Percentiles rank a stretch among this genome's conserved stretches.
These are phyloP conservation scores for Corymbia citriodora DNA, from an alignment of 441 rosid species.

Conservation along the genomic window DNA sequence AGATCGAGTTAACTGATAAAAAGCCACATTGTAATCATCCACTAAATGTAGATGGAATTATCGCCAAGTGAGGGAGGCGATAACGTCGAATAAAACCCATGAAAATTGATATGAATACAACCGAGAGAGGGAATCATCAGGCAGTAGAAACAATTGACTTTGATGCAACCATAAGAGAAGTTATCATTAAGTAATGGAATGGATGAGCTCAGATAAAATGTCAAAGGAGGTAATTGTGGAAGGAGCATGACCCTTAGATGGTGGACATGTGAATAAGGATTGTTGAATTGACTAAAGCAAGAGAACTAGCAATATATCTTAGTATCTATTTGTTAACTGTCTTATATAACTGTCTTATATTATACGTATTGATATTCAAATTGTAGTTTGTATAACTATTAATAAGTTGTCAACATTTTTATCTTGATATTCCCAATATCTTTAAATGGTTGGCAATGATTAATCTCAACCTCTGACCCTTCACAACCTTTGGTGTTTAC, in stretches of 20 bases:
- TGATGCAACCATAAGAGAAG: not conserved
- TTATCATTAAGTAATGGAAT: not conserved
- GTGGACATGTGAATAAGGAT: not conserved
- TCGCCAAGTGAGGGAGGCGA: not conserved
- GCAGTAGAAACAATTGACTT: not conserved
- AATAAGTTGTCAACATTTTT: too few species aligned
- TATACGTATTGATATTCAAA: too few species aligned
- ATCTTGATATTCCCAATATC: too few species aligned
- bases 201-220: fast-evolving
- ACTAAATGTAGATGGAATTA: not conserved
- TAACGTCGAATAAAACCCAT: fast-evolving
- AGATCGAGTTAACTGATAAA: not conserved
- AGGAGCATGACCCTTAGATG: fast-evolving
- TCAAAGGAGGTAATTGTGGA: fast-evolving
- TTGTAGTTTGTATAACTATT: not conserved
- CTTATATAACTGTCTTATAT: too few species aligned
- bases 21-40: not conserved
- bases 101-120: not conserved
- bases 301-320: too few species aligned
- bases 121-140: not conserved
- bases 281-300: not conserved
- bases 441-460: too few species aligned
- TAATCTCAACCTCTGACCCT: too few species aligned
- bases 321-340: too few species aligned
- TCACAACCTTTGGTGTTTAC: too few species aligned